Base-by-base conservation (phyloP, 768 basidiomycete genomes). In the Agrocybe chaxingu region DNA sequence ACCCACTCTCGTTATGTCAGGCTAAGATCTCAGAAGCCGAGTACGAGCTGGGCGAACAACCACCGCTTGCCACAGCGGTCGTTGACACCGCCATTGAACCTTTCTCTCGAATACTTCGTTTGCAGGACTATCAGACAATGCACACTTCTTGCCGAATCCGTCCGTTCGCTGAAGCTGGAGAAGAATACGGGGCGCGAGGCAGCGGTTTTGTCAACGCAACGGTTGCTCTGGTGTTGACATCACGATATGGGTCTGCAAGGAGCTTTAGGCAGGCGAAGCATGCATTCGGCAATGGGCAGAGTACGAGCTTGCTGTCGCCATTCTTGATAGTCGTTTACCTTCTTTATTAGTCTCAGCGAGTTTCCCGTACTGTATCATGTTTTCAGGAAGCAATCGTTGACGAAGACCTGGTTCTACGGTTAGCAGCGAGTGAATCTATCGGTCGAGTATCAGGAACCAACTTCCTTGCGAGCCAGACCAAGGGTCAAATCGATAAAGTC, bases 31-130 rank as follows among this genome's bases (percentile, higher is more conserved):
- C 70, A 1, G 71, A 74, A 45, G 64, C 71, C 5, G 77, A 79
- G 49, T 78, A 77, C 44, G 59, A 62, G 9, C 60, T 75, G 38
- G 67, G 79, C 2, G 85, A 87, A 58, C 80, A 89, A 7, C 82
- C 89, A 7, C 85, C 94, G 2, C 74, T 94, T 2, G 76, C 81
- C 0, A 92, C 92, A 0, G 81, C 88, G 4, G 88, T 92, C 8
- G 88, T 97, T 24, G 90, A 98, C 63, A 83, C 87, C 5, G 89
- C 92, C 0, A 85, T 98, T n/a, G 82, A 88, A 38, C 75, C 98
- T 2, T 98, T 98, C 58, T 75, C 90, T 0, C 77, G 80, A 34
- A 69, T 97, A 34, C 77, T 97, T 24, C 85, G 90, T 1, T 66
- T 85, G 16, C 95, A 97, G 65, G 90, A 90, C 56, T 66, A 82